Conservation (phyloP, 2,329 filamentous ascomycete species). For the Seiridium cupressi region DNA sequence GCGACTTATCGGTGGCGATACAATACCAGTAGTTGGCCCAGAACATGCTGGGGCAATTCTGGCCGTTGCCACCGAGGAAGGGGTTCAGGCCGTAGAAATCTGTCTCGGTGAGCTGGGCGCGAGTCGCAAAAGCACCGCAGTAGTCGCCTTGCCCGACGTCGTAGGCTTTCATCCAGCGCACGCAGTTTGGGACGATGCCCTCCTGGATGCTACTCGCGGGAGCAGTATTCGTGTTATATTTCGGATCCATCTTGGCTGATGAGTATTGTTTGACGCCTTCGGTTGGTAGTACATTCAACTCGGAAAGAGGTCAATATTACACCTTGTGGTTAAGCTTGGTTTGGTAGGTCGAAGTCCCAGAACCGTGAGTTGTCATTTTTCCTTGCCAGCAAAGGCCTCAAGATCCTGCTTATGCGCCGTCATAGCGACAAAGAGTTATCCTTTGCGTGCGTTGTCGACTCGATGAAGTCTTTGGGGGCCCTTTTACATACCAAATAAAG, state of each 20-base stretch:
- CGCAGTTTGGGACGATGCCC: slow-evolving; percentile 11
- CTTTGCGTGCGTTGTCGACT: too few species aligned
- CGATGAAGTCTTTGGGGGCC: too few species aligned
- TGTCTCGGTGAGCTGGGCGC: background rate
- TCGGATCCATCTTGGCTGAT: background rate
- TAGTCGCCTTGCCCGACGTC: slow-evolving; percentile 5
- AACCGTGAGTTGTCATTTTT: too few species aligned
- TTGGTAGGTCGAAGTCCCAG: too few species aligned
- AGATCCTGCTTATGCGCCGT: too few species aligned
- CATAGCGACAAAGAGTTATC: too few species aligned
- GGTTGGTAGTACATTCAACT: too few species aligned
- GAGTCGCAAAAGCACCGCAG: slow-evolving; percentile 5
- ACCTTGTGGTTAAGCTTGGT: too few species aligned
- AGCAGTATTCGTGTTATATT: background rate
- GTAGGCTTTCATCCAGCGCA: slow-evolving; percentile 7
- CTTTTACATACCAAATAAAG: too few species aligned
- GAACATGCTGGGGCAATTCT: slow-evolving; percentile 9
- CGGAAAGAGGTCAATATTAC: too few species aligned
- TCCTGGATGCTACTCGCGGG: slow-evolving; percentile 8
- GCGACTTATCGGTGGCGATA: background rate
- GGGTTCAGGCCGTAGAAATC: slow-evolving; percentile 10
- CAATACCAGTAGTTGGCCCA: slow-evolving; percentile 12
- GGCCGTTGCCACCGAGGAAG: slow-evolving; percentile 9
- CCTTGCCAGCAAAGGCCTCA: too few species aligned
- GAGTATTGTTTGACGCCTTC: too few species aligned